phyloP scores from a whole-genome alignment of 225 moss, liverwort and hornwort genomes.

The Antitrichia curtipendula region DNA sequence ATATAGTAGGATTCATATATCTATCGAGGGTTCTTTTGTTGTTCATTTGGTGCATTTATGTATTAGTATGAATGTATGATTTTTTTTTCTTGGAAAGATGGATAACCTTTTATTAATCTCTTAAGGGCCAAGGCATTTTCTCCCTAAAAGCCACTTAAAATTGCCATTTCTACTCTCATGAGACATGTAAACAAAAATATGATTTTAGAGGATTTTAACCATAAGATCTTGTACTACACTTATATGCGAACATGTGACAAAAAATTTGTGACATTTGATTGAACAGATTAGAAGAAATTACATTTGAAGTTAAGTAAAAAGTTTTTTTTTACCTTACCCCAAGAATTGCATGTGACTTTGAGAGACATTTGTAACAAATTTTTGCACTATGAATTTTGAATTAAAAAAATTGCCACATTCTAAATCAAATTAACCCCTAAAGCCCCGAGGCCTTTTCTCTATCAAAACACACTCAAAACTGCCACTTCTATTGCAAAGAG shows the following conservation, averaged over 20 bases:
- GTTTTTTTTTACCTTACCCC: fast-evolving
- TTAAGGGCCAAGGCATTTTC: fast-evolving
- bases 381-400: not conserved
- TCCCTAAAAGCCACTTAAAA: not conserved
- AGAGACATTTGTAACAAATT: fast-evolving
- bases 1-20: not conserved
- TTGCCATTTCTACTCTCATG: not conserved
- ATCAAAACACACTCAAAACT: too few relatives aligned
- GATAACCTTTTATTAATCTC: fast-evolving
- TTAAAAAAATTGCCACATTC: not conserved
- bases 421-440: too few relatives aligned
- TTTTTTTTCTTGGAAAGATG: too few relatives aligned
- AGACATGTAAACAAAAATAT: not conserved
- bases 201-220: fast-evolving
- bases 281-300: not conserved
- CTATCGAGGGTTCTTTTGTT: not conserved
- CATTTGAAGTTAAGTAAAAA: not conserved
- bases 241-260: not conserved
- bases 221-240: not conserved
- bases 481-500: too few relatives aligned
- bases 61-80: not conserved
- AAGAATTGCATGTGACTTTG: not conserved
- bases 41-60: not conserved
- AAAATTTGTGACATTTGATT: fast-evolving
- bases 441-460: too few relatives aligned